These are phyloP conservation scores for Aspergillus steynii DNA, from an alignment of 495 filamentous ascomycete genomes.

Conservation along the genomic window DNA sequence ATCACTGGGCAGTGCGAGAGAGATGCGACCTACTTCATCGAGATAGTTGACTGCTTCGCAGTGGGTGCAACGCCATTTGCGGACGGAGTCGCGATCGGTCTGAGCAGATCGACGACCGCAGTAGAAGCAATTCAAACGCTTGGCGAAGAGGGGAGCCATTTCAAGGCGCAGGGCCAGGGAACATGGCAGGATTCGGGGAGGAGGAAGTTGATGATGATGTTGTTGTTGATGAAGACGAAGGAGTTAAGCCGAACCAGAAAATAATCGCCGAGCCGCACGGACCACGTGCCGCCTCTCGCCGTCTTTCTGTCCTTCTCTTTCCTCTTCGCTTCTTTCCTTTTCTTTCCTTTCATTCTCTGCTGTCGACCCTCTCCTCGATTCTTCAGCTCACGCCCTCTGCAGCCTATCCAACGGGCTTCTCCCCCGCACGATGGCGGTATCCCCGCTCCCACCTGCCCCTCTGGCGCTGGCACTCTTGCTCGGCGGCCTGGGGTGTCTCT, in stretches of 20 bases:
- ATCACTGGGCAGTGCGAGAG: constrained; percentile 10
- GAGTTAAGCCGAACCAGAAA: constrained; percentile 31
- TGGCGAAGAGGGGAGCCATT: constrained; percentile 50
- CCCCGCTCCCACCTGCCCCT: not conserved
- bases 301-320: not conserved
- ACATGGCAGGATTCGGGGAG: constrained; percentile 4
- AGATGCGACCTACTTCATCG: constrained; percentile 54
- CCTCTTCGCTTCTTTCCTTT: not conserved
- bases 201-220: constrained; percentile 11
- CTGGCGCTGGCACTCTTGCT: not conserved
- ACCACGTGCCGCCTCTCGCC: constrained; percentile 28
- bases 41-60: constrained; percentile 85
- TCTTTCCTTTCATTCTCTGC: constrained; percentile 1
- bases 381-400: not conserved
- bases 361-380: too few relatives aligned
- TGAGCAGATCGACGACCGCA: constrained; percentile 65
- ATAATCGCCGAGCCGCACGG: constrained; percentile 36
- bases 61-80: constrained; percentile 65
- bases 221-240: constrained; percentile 16
- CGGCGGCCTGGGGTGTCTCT: not conserved
- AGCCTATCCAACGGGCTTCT: not conserved
- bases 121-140: constrained; percentile 71
- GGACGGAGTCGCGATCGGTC: constrained; percentile 49
- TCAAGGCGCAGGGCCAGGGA: constrained; percentile 27
- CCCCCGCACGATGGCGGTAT: not conserved